These are phyloP conservation scores for Dioszegia aurantiaca DNA, from an alignment of 768 basidiomycete species.

Conservation along the genomic window DNA sequence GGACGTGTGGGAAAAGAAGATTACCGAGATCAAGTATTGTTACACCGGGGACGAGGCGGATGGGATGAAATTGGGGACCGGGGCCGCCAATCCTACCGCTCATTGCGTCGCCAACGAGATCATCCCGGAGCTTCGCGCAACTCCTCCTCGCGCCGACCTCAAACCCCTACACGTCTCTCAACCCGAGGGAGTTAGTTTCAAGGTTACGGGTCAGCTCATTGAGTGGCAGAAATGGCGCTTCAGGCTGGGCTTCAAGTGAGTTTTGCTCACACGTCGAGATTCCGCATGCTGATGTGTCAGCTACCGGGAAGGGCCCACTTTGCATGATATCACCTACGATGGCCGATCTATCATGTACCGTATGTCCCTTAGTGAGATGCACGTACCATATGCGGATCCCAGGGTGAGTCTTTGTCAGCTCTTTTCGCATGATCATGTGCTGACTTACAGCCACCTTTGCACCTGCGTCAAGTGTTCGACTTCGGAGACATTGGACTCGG, in stretches of 20 bases:
- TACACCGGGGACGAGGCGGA: conserved; percentile 27
- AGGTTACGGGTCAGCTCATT: conserved; percentile 68
- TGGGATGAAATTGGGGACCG: conserved; percentile 58
- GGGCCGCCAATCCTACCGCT: conserved; percentile 48
- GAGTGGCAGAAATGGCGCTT: conserved; percentile 93
- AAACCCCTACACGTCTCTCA: conserved; percentile 14
- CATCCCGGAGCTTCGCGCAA: neutral
- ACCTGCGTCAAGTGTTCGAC: conserved; percentile 44
- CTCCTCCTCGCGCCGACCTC: conserved; percentile 3
- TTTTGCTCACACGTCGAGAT: neutral
- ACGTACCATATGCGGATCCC: conserved; percentile 42
- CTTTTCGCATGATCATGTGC: neutral
- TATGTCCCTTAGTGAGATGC: conserved; percentile 36
- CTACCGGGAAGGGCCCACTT: conserved; percentile 33
- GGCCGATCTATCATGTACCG: conserved; percentile 34
- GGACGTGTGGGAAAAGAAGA: conserved; percentile 27
- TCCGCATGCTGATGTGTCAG: neutral
- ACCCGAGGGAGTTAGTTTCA: conserved; percentile 58
- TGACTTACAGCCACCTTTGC: conserved; percentile 14
- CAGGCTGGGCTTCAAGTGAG: conserved; percentile 19
- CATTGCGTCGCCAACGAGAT: conserved; percentile 8
- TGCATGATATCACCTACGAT: conserved; percentile 40
- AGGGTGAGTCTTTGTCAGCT: conserved; percentile 5
- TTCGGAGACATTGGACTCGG: conserved; percentile 38
- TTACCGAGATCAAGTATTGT: conserved; percentile 35